Conservation (phyloP, 768 basidiomycete species). For the Cubamyces lactineus region DNA sequence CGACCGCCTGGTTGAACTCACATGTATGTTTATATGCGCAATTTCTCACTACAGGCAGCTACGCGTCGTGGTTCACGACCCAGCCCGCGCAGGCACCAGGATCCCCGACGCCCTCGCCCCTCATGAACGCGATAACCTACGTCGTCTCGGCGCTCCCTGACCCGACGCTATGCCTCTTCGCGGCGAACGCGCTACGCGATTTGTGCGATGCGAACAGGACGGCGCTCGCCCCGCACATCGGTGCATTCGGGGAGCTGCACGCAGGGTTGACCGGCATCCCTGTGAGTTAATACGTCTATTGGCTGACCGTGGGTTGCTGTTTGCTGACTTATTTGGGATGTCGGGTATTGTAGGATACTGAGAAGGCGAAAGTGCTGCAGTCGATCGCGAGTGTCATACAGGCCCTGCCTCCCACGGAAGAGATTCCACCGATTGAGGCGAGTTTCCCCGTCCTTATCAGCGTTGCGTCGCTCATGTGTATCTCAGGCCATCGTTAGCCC, state of each 20-base stretch:
- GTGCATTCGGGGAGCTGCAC: slow-evolving; percentile 83
- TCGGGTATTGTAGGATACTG: slow-evolving; percentile 60
- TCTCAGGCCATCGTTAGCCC: slow-evolving; percentile 73
- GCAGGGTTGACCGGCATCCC: slow-evolving; percentile 74
- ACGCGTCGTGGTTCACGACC: slow-evolving; percentile 80
- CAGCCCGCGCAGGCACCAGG: slow-evolving; percentile 39
- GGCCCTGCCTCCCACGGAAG: slow-evolving; percentile 79
- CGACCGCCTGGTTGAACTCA: not conserved
- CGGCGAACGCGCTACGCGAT: slow-evolving; percentile 82
- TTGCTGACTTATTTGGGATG: not conserved
- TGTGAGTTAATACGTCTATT: slow-evolving; percentile 44
- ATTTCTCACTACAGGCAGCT: slow-evolving; percentile 51
- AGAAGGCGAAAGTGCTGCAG: slow-evolving; percentile 89
- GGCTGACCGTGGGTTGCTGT: not conserved
- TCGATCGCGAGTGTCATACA: slow-evolving; percentile 94
- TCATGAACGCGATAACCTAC: slow-evolving; percentile 69
- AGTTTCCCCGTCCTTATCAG: not conserved
- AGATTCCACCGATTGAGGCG: slow-evolving; percentile 77
- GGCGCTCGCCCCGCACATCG: slow-evolving; percentile 83
- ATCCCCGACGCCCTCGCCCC: slow-evolving; percentile 42
- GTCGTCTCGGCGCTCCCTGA: slow-evolving; percentile 74
- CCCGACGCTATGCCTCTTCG: slow-evolving; percentile 62
- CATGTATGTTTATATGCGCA: not conserved
- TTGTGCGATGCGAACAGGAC: slow-evolving; percentile 88
- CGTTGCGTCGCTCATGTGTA: not conserved